Evolutionary conservation across 305 asterid genomes (phyloP).

Genomic region (Fraxinus latifolia): DNA sequence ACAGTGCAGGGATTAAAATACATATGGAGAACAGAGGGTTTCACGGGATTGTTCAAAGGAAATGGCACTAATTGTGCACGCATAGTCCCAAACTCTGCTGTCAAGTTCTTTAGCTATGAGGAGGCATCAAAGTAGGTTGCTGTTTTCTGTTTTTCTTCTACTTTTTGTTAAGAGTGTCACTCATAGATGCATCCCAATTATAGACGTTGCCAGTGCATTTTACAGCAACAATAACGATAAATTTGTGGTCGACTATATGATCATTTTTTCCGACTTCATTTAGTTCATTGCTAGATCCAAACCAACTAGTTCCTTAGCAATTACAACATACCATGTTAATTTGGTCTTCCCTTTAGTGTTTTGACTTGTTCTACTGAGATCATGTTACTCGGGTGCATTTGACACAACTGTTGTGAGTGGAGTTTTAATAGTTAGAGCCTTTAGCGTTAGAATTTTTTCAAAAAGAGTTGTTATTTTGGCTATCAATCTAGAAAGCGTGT

Average conservation of each 20-base stretch:
- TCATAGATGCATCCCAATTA: background rate
- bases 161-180: background rate
- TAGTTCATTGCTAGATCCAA: background rate
- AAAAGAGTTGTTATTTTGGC: background rate
- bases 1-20: slow-evolving; percentile 84
- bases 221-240: background rate
- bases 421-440: background rate
- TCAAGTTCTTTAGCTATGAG: slow-evolving; percentile 93
- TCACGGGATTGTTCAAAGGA: slow-evolving; percentile 82
- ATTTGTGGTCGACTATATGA: background rate
- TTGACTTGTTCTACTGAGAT: background rate
- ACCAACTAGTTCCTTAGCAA: background rate
- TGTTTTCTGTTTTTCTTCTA: background rate
- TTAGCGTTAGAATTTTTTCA: background rate
- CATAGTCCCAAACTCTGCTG: slow-evolving; percentile 87
- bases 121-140: slow-evolving; percentile 76
- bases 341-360: background rate
- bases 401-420: background rate
- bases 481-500: background rate
- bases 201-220: background rate
- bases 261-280: background rate
- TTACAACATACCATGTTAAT: background rate
- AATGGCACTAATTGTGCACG: slow-evolving; percentile 93
- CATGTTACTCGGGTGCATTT: background rate
- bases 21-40: slow-evolving; percentile 86